phyloP scores from a whole-genome alignment of 2,329 filamentous ascomycete species.

The Alternaria postmessia region DNA sequence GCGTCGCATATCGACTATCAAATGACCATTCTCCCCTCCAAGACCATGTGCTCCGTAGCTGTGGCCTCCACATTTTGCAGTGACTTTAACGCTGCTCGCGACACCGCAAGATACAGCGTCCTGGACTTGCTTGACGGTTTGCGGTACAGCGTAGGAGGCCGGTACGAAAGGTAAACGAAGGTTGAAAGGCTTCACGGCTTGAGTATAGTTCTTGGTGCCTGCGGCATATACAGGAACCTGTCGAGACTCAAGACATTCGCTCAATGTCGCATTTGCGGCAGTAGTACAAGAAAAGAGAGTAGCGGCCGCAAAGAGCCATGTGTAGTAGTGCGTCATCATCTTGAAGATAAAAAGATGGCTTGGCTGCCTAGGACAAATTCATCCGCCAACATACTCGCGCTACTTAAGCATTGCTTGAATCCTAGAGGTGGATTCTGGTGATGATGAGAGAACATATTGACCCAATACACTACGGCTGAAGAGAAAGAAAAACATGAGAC shows the following conservation, averaged over 20 bases:
- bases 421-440: not conserved
- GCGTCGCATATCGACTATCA: conserved; percentile 57
- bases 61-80: conserved; percentile 68
- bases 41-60: conserved; percentile 63
- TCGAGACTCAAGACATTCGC: conserved; percentile 27
- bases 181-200: conserved; percentile 42
- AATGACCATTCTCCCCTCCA: conserved; percentile 56
- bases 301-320: conserved; percentile 13
- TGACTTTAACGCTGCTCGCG: conserved; percentile 59
- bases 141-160: conserved; percentile 64
- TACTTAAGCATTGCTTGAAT: conserved; percentile 6
- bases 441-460: not conserved
- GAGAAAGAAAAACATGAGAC: not conserved
- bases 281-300: conserved; percentile 13
- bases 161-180: conserved; percentile 52
- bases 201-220: conserved; percentile 36
- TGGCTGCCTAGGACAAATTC: not conserved
- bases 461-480: conserved; percentile 2
- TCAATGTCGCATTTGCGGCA: conserved; percentile 19
- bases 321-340: conserved; percentile 8
- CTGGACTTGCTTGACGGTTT: conserved; percentile 60
- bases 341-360: conserved; percentile 1
- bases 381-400: conserved; percentile 1
- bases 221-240: conserved; percentile 30
- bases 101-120: conserved; percentile 65